Evolutionary conservation across 768 basidiomycete species (phyloP).

Genomic region (Rhizopogon vesiculosus): DNA sequence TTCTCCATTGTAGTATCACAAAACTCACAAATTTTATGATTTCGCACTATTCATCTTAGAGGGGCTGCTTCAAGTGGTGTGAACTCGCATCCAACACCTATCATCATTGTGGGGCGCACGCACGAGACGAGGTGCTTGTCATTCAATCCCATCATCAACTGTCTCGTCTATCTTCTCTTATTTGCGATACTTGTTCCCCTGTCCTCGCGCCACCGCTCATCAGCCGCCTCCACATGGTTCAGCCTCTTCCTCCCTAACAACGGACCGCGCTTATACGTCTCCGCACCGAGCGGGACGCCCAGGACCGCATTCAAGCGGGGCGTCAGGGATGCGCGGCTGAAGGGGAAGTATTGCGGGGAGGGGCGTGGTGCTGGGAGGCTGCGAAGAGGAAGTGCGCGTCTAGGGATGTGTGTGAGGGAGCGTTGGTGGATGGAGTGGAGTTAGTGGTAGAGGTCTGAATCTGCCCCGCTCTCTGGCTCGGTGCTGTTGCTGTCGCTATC

Average conservation of each 20-base stretch:
- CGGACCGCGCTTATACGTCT: slow-evolving; percentile 55
- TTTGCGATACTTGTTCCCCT: slow-evolving; percentile 40
- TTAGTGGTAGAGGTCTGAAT: slow-evolving; percentile 43
- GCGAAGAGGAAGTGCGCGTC: slow-evolving; percentile 62
- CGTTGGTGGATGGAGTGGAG: slow-evolving; percentile 51
- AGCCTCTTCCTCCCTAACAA: slow-evolving; percentile 63
- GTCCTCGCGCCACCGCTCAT: slow-evolving; percentile 74
- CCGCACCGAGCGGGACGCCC: slow-evolving; percentile 67
- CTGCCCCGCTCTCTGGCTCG: slow-evolving; percentile 15
- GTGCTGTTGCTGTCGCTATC: slow-evolving; percentile 5
- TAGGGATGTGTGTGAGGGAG: slow-evolving; percentile 58
- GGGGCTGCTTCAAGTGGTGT: no score
- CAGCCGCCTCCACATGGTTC: slow-evolving; percentile 67
- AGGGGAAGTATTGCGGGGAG: slow-evolving; percentile 35
- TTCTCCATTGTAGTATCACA: not conserved
- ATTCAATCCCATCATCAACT: slow-evolving; percentile 8
- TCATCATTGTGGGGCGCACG: no score
- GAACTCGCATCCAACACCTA: no score
- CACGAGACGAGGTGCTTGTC: no score
- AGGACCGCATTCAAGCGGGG: slow-evolving; percentile 22
- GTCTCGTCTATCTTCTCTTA: not conserved
- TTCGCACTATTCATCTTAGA: not conserved
- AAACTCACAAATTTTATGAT: slow-evolving; percentile 8
- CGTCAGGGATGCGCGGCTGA: slow-evolving; percentile 22
- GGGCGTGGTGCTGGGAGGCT: slow-evolving; percentile 55